phyloP scores from a whole-genome alignment of 305 asterid species.

The Salvia sclarea region DNA sequence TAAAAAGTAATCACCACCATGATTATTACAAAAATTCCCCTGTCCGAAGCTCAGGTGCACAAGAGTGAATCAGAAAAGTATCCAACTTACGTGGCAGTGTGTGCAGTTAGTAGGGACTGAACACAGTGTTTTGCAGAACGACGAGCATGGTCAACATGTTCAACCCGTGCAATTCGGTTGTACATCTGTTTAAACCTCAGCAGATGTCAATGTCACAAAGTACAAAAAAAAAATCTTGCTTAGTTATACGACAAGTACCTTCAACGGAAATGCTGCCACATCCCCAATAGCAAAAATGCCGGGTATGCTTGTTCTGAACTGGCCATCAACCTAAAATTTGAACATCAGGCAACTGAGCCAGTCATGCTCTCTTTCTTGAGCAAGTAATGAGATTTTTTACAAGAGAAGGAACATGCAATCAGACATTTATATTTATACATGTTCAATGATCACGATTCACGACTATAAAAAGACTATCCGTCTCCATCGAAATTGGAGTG shows the following conservation, averaged over 20 bases:
- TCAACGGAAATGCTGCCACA: slow-evolving; percentile 95
- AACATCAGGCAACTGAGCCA: slow-evolving; percentile 18
- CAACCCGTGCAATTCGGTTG: slow-evolving; percentile 81
- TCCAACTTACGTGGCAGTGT: slow-evolving; percentile 60
- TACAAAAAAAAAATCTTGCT: neutral
- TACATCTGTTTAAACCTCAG: slow-evolving; percentile 57
- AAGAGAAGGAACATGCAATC: neutral
- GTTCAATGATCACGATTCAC: neutral
- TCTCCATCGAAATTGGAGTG: neutral
- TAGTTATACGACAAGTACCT: slow-evolving; percentile 48
- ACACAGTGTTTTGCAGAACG: slow-evolving; percentile 91
- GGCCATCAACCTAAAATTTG: slow-evolving; percentile 82
- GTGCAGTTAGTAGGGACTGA: slow-evolving; percentile 74
- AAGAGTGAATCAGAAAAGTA: slow-evolving; percentile 22
- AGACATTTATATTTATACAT: neutral
- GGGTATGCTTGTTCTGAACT: slow-evolving; percentile 75
- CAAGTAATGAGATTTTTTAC: neutral
- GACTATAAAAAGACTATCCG: neutral
- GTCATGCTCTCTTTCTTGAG: slow-evolving; percentile 13
- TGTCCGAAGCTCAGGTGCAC: slow-evolving; percentile 17
- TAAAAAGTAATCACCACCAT: slow-evolving; percentile 35
- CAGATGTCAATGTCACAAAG: slow-evolving; percentile 26
- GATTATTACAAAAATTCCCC: slow-evolving; percentile 1
- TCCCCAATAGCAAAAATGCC: slow-evolving; percentile 96
- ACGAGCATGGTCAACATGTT: slow-evolving; percentile 98